These are phyloP conservation scores for Naegleria fowleri DNA, from an alignment of 208 protist genomes.

Conservation along the genomic window DNA sequence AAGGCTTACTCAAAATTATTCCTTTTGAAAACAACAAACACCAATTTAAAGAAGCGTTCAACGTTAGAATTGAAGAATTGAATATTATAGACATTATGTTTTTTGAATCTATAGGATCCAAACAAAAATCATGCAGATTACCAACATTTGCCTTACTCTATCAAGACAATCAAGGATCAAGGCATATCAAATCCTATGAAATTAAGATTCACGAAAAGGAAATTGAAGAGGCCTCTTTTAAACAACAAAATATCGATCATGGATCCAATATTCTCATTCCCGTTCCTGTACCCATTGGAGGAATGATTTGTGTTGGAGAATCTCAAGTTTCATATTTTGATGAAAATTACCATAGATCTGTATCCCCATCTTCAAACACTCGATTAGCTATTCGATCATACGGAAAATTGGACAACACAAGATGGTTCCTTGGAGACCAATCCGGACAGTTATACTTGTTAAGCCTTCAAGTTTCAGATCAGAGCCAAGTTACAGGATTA, in stretches of 20 bases:
- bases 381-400: not conserved
- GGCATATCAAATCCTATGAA: conserved; percentile 20
- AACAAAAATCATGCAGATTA: not conserved
- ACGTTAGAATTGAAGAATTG: conserved; percentile 26
- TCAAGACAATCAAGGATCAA: not conserved
- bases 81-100: conserved; percentile 25
- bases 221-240: not conserved
- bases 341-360: not conserved
- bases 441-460: not conserved
- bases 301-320: conserved; percentile 4
- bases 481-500: not conserved
- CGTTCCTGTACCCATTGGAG: conserved; percentile 3
- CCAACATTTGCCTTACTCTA: conserved; percentile 16
- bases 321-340: not conserved
- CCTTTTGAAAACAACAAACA: not conserved
- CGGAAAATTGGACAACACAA: not conserved
- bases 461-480: not conserved
- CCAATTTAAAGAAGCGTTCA: conserved; percentile 16
- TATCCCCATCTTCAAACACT: not conserved
- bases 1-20: conserved; percentile 13
- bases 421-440: not conserved
- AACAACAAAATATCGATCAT: conserved; percentile 17
- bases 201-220: not conserved
- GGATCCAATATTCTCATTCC: conserved; percentile 5
- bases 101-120: not conserved